Conservation (phyloP, 495 filamentous ascomycete species). For the Cercophora sp. region DNA sequence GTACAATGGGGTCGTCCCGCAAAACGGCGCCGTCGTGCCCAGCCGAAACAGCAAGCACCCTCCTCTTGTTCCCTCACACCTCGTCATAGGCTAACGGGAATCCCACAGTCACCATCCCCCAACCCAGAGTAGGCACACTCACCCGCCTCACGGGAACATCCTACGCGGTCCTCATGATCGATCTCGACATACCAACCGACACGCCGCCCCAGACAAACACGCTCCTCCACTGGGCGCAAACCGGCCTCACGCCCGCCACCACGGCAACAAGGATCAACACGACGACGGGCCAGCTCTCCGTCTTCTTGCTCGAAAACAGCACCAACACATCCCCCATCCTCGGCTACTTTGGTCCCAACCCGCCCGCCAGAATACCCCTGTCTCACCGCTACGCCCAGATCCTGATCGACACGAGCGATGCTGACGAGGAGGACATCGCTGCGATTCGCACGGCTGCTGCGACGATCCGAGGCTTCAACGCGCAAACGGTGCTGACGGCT, state of each 20-base stretch:
- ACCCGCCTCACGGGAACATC: constrained; percentile 27
- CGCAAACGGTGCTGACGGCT: constrained; percentile 21
- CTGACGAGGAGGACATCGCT: constrained; percentile 17
- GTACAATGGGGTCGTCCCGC: constrained; percentile 26
- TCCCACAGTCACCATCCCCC: constrained; percentile 12
- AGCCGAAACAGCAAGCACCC: background rate
- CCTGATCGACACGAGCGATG: constrained; percentile 36
- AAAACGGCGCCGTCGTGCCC: constrained; percentile 32
- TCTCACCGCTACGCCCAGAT: constrained; percentile 41
- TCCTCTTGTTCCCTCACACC: background rate
- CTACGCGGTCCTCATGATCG: constrained; percentile 39
- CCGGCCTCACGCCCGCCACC: constrained; percentile 32
- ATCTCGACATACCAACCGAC: constrained; percentile 42
- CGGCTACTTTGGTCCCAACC: constrained; percentile 34
- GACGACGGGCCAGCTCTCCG: constrained; percentile 23
- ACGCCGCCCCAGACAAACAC: constrained; percentile 33
- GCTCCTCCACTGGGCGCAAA: constrained; percentile 43
- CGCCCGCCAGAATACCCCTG: constrained; percentile 38
- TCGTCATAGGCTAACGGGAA: background rate
- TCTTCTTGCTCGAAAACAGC: constrained; percentile 31
- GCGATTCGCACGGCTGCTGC: constrained; percentile 29
- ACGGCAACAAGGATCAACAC: constrained; percentile 27
- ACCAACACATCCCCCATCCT: constrained; percentile 24
- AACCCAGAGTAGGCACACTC: constrained; percentile 23
- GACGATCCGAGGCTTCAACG: constrained; percentile 30